Conservation (phyloP, 2,329 filamentous ascomycete genomes). For the Penicillium sp. region DNA sequence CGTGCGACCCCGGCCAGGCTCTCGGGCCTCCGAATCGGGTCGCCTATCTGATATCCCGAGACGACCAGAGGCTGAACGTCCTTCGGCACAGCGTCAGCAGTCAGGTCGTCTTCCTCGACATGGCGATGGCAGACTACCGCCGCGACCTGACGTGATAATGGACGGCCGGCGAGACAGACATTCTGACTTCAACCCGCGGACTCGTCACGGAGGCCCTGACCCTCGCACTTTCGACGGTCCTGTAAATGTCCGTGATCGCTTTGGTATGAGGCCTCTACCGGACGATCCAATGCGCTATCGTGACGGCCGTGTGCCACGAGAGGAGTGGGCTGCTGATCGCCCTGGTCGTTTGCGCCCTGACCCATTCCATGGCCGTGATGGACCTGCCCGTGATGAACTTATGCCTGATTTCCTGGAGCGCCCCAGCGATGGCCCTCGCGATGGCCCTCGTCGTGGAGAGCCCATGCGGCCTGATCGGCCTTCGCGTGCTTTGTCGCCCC, state of each 20-base stretch:
- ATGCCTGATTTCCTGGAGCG: constrained; percentile 33
- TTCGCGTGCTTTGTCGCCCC: constrained; percentile 25
- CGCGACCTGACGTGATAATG: constrained; percentile 36
- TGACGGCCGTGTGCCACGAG: constrained; percentile 32
- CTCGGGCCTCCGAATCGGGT: constrained; percentile 28
- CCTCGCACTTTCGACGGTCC: constrained; percentile 36
- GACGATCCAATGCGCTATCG: constrained; percentile 42
- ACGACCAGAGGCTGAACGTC: constrained; percentile 38
- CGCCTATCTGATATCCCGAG: constrained; percentile 34
- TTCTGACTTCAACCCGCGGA: constrained; percentile 34
- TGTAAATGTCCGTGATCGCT: constrained; percentile 33
- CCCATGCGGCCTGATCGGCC: constrained; percentile 25
- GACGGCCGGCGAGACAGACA: constrained; percentile 40
- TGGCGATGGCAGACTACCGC: constrained; percentile 35
- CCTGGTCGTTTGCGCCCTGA: constrained; percentile 32
- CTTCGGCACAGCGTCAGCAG: constrained; percentile 29
- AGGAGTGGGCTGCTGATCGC: constrained; percentile 38
- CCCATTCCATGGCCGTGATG: constrained; percentile 26
- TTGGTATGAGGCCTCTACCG: constrained; percentile 27
- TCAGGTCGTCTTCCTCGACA: constrained; percentile 34
- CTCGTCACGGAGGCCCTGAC: constrained; percentile 37
- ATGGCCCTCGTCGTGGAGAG: constrained; percentile 32
- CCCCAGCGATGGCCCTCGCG: constrained; percentile 25
- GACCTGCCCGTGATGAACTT: constrained; percentile 34
- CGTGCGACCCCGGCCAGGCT: constrained; percentile 23